Conservation (phyloP, 208 protist genomes). For the Giardia duodenalis region DNA sequence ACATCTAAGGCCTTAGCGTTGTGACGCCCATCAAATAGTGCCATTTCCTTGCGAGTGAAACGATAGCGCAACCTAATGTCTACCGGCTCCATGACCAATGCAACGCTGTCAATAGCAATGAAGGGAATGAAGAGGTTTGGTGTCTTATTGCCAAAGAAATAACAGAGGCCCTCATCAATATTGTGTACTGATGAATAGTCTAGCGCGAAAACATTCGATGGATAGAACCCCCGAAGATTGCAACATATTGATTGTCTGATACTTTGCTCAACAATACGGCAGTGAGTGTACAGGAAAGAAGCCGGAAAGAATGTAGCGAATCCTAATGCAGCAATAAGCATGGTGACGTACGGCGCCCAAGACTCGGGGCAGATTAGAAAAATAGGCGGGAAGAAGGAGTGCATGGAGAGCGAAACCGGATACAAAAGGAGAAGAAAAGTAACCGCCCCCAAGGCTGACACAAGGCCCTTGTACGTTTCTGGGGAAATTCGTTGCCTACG, state of each 20-base stretch:
- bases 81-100: background rate
- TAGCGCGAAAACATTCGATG: background rate
- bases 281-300: background rate
- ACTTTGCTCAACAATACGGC: background rate
- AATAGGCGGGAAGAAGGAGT: background rate
- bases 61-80: background rate
- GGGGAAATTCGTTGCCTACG: background rate
- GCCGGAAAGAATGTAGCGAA: background rate
- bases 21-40: background rate
- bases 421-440: background rate
- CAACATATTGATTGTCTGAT: background rate
- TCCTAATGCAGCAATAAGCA: background rate
- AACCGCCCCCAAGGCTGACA: background rate
- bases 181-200: background rate
- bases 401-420: background rate
- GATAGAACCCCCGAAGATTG: constrained; percentile 10
- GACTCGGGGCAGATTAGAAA: background rate
- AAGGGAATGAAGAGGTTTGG: background rate
- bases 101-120: background rate
- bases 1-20: background rate
- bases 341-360: background rate
- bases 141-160: background rate
- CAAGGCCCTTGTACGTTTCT: background rate
- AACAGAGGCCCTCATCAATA: background rate
- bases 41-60: background rate